Evolutionary conservation across 2,329 filamentous ascomycete species (phyloP).

Genomic region (Trichoderma hamatum): DNA sequence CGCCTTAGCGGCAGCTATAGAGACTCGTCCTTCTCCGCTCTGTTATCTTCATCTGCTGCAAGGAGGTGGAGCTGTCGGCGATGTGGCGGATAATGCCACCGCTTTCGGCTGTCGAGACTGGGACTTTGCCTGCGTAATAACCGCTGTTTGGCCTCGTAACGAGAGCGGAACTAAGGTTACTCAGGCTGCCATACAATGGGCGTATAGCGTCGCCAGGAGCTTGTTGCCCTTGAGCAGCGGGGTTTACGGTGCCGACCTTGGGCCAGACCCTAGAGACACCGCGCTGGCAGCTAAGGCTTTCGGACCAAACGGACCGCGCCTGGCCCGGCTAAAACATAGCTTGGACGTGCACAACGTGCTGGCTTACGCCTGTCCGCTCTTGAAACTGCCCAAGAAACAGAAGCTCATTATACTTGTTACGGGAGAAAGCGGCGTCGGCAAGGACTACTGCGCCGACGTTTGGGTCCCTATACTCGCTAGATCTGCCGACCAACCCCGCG

Average conservation of each 20-base stretch:
- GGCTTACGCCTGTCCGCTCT: constrained; percentile 60
- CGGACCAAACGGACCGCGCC: constrained; percentile 54
- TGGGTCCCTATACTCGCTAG: constrained; percentile 51
- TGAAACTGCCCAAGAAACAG: constrained; percentile 39
- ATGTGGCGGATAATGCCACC: constrained; percentile 50
- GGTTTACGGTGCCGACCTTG: constrained; percentile 63
- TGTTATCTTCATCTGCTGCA: constrained; percentile 67
- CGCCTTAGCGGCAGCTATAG: constrained; percentile 49
- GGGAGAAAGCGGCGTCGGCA: constrained; percentile 58
- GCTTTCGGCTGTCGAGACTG: constrained; percentile 67
- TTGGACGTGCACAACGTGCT: constrained; percentile 56
- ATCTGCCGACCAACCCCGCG: constrained; percentile 36
- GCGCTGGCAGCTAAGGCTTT: constrained; percentile 57
- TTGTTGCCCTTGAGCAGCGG: constrained; percentile 56
- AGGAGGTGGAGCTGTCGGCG: constrained; percentile 55
- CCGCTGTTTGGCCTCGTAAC: constrained; percentile 61
- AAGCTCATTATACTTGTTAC: constrained; percentile 61
- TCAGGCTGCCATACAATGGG: constrained; percentile 52
- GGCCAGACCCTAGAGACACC: constrained; percentile 61
- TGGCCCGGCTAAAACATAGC: constrained; percentile 54
- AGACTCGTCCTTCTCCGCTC: constrained; percentile 52
- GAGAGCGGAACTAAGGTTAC: constrained; percentile 50
- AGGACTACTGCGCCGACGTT: constrained; percentile 60
- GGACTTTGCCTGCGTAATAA: constrained; percentile 66
- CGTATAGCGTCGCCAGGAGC: constrained; percentile 54